Evolutionary conservation across 2,329 filamentous ascomycete genomes (phyloP).

Genomic region (Sarocladium kiliense): DNA sequence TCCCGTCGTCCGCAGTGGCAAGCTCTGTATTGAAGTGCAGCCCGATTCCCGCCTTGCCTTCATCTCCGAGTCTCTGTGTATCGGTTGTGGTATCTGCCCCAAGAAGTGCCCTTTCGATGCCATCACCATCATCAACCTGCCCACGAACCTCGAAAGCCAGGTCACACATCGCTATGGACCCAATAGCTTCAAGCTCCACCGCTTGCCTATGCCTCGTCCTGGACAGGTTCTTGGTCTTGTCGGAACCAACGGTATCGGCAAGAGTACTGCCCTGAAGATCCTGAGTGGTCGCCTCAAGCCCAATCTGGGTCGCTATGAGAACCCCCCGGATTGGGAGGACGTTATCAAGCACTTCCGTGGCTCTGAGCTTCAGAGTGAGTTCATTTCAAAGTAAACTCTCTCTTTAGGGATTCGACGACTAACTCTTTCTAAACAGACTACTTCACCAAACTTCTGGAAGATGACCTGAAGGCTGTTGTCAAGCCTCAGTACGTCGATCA

Average conservation of each 20-base stretch:
- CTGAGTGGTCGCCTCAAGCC: constrained; percentile 98
- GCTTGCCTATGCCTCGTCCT: constrained; percentile 90
- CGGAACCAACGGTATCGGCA: constrained; percentile 99
- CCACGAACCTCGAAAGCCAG: constrained; percentile 96
- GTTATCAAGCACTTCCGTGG: constrained; percentile 98
- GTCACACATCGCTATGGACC: constrained; percentile 98
- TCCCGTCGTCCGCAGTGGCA: constrained; percentile 93
- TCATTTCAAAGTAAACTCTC: not conserved
- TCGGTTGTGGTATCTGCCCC: constrained; percentile 98
- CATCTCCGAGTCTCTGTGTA: constrained; percentile 93
- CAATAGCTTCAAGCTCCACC: constrained; percentile 99
- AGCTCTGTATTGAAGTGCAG: constrained; percentile 93
- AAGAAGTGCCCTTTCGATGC: constrained; percentile 99
- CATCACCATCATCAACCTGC: constrained; percentile 99
- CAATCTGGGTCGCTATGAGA: constrained; percentile 90
- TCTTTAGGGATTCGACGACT: too few relatives aligned
- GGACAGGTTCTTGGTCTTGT: constrained; percentile 95
- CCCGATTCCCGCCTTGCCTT: constrained; percentile 91
- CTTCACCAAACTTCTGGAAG: constrained; percentile 96
- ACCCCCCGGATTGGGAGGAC: constrained; percentile 98
- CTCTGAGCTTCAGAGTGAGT: constrained; percentile 89
- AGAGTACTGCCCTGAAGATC: constrained; percentile 99
- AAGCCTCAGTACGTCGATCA: constrained; percentile 99
- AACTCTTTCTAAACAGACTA: constrained; percentile 77
- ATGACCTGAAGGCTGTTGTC: constrained; percentile 94